Evolutionary conservation across 2,329 filamentous ascomycete genomes (phyloP), one percentile per base, ranked within the genome.

Genomic region (Fusarium stilboides): DNA sequence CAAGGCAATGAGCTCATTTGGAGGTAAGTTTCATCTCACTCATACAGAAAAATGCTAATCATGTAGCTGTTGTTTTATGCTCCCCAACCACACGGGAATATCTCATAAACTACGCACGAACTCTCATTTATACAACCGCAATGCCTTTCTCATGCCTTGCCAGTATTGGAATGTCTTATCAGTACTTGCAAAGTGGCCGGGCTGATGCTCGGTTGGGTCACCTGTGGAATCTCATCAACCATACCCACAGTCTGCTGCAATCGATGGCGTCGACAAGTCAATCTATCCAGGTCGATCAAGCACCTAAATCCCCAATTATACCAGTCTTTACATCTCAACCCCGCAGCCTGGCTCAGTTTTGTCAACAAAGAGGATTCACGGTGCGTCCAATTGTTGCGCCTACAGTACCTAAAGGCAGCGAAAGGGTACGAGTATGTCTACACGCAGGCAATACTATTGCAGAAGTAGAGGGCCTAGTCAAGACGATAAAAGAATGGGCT

Each of bases 61-160:
- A 9, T 34, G 3, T 15, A 77, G 76, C 77, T 22, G 89, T 89
- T 20, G 80, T 93, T 2, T 81, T 94, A 1, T 92, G 89, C 74
- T 88, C 88, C 2, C 77, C 84, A 0, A 78, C 85, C 1, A 86
- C 88, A 0, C 82, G 89, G 24, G 79, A 87, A 2, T 93, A 93
- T 66, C 82, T 94, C 52, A 86, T 93, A 77, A 94, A 94, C 74
- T 94, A 94, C 73, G 91, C 91, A 1, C 87, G 91, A n/a, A 89
- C 87, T 3, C 79, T 94, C 42, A 93, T 94, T 56, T 94, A 93
- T 76, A 93, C 91, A 0, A 93, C 91, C 0, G 89, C 90, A 31
- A 85, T 92, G 79, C 85, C 88, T 0, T 88, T 88, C 40, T 87
- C 90, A 0, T 83, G 85, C 3, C 82, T 92, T 2, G 86, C 86